These are phyloP conservation scores for Quercus lobata DNA, from an alignment of 331 rosid species.

Conservation along the genomic window DNA sequence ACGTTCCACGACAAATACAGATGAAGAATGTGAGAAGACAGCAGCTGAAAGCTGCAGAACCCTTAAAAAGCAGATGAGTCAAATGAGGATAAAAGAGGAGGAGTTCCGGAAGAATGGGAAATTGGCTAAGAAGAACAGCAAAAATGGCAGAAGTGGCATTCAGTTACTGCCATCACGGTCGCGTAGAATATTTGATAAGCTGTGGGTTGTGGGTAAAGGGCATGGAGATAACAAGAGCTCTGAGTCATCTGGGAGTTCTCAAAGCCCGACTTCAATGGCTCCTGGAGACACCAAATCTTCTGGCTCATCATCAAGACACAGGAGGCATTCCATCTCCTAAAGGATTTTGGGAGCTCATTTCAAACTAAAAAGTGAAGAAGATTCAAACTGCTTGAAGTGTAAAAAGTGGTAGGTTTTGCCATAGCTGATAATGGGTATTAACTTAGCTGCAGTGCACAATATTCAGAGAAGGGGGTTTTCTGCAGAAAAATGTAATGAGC, in stretches of 20 bases:
- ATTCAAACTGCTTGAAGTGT: constrained; percentile 41
- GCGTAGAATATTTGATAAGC: constrained; percentile 78
- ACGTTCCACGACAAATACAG: constrained; percentile 25
- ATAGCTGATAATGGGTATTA: constrained; percentile 16
- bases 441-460: constrained; percentile 16
- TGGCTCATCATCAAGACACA: constrained; percentile 67
- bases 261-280: constrained; percentile 75
- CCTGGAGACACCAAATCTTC: constrained; percentile 74
- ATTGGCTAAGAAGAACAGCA: constrained; percentile 66
- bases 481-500: constrained; percentile 11
- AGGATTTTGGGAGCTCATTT: not conserved
- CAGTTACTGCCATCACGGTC: constrained; percentile 86
- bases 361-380: constrained; percentile 18
- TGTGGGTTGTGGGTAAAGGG: constrained; percentile 77
- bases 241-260: constrained; percentile 91
- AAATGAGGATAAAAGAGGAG: constrained; percentile 52
- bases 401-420: constrained; percentile 51
- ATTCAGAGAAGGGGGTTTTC: constrained; percentile 6
- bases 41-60: constrained; percentile 44
- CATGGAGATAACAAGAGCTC: constrained; percentile 76
- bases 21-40: constrained; percentile 37
- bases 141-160: constrained; percentile 74
- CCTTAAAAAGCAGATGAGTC: constrained; percentile 42
- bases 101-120: constrained; percentile 42
- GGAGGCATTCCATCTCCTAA: constrained; percentile 93